Evolutionary conservation across 441 rosid genomes (phyloP), one percentile per base, ranked within the genome.

Genomic region (Aleurites moluccanus): DNA sequence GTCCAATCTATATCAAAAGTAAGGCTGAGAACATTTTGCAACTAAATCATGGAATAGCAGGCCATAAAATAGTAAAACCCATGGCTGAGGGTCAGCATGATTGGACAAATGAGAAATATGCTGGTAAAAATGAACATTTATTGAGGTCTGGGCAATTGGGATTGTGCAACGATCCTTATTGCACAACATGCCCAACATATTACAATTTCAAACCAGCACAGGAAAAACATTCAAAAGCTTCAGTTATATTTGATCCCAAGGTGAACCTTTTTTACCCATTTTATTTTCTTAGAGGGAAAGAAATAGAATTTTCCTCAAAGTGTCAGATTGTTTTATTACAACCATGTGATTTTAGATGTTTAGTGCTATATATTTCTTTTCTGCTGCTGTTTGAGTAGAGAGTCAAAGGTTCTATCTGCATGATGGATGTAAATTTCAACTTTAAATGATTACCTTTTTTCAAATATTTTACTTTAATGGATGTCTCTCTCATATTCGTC

Each of bases 151-250:
- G 99, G 20, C 92, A 85, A 50, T 68, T 90, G 63, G 97, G 99
- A 13, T 79, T 89, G 91, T 94, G 99, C 80, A 86, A 88, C 81
- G 94, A 91, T 86, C 99, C 96, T 77, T 94, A 92, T 77, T 92
- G 98, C 83, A 94, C 97, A 14, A 90, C 92, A 69, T 94, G 99
- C 71, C 99, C 97, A 53, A 78, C 91, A 30, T 84, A 78, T 72
- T 88, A 89, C 88, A 84, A 83, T 77, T 72, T 71, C 69, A 83
- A 83, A 76, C 77, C 83, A 52, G 79, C 77, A 11, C 81, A 77
- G 49, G 80, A 77, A 20, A 87, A 74, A 18, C 44, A 61, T 67
- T 80, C 86, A 27, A 87, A 74, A 76, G 73, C 81, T 69, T 89
- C 93, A 2, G 72, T 82, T 63, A 55, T 87, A 72, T 88, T 87